These are phyloP conservation scores for Colletotrichum euphorbiae DNA, from an alignment of 2,329 filamentous ascomycete genomes.

Conservation along the genomic window DNA sequence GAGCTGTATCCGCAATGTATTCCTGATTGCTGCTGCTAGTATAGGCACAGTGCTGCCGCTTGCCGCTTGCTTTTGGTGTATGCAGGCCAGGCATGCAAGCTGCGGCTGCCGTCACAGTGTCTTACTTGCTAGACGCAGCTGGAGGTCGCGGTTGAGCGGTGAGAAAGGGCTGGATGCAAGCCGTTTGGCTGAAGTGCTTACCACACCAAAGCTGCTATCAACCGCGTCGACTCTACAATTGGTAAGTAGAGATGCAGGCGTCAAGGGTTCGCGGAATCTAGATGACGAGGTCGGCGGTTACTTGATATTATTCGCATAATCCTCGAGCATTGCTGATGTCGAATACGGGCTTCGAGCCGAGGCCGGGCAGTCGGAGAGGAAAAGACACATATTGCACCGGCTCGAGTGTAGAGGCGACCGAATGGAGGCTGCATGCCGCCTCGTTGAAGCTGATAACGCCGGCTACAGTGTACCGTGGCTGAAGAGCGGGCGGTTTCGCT, in stretches of 20 bases:
- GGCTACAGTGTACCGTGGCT: conserved; percentile 30
- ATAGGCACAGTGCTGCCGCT: conserved; percentile 2
- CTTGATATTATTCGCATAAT: conserved; percentile 8
- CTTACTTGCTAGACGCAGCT: conserved; percentile 33
- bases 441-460: conserved; percentile 20
- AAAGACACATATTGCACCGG: not conserved
- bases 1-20: conserved; percentile 7
- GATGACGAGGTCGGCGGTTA: conserved; percentile 5
- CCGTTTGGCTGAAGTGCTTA: conserved; percentile 39
- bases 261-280: conserved; percentile 18
- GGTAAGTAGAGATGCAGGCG: conserved; percentile 10
- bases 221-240: conserved; percentile 14
- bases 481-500: conserved; percentile 19
- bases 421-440: conserved; percentile 19
- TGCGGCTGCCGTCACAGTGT: conserved; percentile 38
- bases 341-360: conserved; percentile 16
- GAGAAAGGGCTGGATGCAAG: conserved; percentile 35
- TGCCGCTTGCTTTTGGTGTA: conserved; percentile 16
- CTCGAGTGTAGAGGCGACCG: not conserved
- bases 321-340: conserved; percentile 12
- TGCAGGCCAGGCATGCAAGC: conserved; percentile 28
- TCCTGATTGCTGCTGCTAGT: conserved; percentile 3
- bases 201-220: conserved; percentile 33
- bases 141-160: conserved; percentile 34
- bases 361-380: not conserved